Percentiles rank a stretch among this genome's conserved stretches.
Evolutionary conservation across 352 stramenopile genomes (phyloP).

Genomic region (Albugo laibachii): DNA sequence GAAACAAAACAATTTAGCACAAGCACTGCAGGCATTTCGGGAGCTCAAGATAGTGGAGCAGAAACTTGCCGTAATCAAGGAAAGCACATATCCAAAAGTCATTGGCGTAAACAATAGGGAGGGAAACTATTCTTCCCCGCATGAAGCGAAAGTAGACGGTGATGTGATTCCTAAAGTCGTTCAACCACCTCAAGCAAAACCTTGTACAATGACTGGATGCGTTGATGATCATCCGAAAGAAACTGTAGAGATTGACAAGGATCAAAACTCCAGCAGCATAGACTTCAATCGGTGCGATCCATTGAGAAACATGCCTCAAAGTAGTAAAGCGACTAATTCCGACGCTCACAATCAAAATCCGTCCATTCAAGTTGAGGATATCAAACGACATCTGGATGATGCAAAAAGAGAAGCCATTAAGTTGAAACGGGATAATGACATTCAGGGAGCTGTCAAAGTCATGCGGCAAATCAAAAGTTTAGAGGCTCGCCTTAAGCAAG

Average conservation of each 20-base stretch:
- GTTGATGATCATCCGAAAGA: no score
- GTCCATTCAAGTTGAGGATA: conserved; percentile 9
- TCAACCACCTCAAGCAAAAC: no score
- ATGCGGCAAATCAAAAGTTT: conserved; percentile 59
- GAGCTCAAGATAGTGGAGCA: neutral
- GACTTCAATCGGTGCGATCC: no score
- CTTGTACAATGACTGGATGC: no score
- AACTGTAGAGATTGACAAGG: no score
- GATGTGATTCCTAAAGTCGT: no score
- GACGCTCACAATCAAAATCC: conserved; percentile 4
- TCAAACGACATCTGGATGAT: conserved; percentile 21
- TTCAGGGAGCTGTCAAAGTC: conserved; percentile 31
- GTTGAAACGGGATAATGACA: conserved; percentile 33
- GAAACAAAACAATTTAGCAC: neutral
- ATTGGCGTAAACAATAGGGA: neutral
- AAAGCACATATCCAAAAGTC: neutral
- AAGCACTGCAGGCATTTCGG: neutral
- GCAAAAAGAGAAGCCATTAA: conserved; percentile 20
- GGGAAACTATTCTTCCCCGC: no score
- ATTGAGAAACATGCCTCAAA: no score
- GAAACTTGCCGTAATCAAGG: neutral
- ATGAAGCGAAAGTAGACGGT: no score
- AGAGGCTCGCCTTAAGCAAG: conserved; percentile 31
- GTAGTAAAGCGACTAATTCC: neutral
- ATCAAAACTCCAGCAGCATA: no score